Base-by-base conservation (phyloP, 768 basidiomycete genomes). In the Lactarius tabidus region DNA sequence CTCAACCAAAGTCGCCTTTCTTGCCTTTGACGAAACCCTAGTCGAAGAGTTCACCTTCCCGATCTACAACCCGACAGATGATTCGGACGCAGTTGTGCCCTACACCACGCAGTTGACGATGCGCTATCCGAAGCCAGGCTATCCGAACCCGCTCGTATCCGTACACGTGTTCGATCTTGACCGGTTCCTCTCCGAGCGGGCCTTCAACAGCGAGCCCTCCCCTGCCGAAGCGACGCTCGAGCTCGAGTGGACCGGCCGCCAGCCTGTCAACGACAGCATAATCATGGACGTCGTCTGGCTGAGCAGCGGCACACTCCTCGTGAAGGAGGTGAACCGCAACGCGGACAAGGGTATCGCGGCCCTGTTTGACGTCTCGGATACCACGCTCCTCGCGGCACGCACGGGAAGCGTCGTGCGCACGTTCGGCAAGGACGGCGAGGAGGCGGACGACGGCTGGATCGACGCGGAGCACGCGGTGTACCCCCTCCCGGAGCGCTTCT, bases 361-460 rank as follows among this genome's bases (percentile, higher is more conserved):
- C 0, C 73, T 90, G 12, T 97, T 98, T 70, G 82, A 91, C 68
- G 73, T 87, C 71, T 72, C 60, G 31, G 71, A 70, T 26, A 64
- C 70, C 45, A 70, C 67, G 45, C 71, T 66, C 1, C 71, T 70
- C 8, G 72, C 60, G 14, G 69, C 69, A 28, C 72, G 72, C 56
- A 69, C 70, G 9, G 86, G 87, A 8, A 72, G 69, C 54, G 85
- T 93, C 17, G 90, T 93, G 9, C 79, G 96, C 63, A 87, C 80
- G 66, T 79, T 96, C 12, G 96, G 95, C 5, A 83, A 85, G 72
- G 73, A 87, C 39, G 96, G 93, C 7, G 95, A 95, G 71, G 82
- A 96, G 72, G 89, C 87, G 0, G 96, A 97, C 72, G 85, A 86
- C 41, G 97, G 97, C 1, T 99, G 97, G 97, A 93, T 98, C 67